Base-by-base conservation (phyloP, 306 rosid genomes). In the Abrus precatorius region DNA sequence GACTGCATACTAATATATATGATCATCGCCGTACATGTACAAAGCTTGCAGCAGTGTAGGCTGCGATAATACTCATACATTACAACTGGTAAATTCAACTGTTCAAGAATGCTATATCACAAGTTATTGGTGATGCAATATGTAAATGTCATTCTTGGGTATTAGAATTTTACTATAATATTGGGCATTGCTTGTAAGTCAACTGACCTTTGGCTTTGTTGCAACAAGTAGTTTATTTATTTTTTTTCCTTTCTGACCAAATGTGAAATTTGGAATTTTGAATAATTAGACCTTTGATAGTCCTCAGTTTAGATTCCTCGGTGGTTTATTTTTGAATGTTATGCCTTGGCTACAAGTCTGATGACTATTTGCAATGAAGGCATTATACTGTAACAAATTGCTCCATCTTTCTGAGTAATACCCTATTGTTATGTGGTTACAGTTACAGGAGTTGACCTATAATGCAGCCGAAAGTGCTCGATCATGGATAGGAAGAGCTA, bases 401-500 rank as follows among this genome's bases (percentile, higher is more conserved):
- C 45, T 85, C 47, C 71, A 55, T 75, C 53, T 36, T 59, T 52
- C 52, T 48, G 49, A 49, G 50, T 33, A 52, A 53, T 68, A 52
- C 45, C 67, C 69, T 65, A 49, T 72, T 49, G 76, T 11, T 84
- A 5, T 55, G 4, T 75, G 32, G 29, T 65, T 81, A 47, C 91
- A 95, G 99, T 85, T 95, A 66, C 93, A 84, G 85, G 93, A 90
- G 69, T 48, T 84, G 84, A 85, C 90, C 66, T 14, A 53, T 76
- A 88, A 54, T 65, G 91, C 98, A 30, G 93, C 94, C 62, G 97
- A 89, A 72, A 71, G 59, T 80, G 92, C 98, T 55, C 89, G 60
- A 65, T 83, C 88, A 69, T 95, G 98, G 98, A 84, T 93, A 85
- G 86, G 87, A 74, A 83, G 70, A 82, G 96, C 94, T 54, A 95